Conservation (phyloP, 2,329 filamentous ascomycete genomes). For the Pezicula neosporulosa region DNA sequence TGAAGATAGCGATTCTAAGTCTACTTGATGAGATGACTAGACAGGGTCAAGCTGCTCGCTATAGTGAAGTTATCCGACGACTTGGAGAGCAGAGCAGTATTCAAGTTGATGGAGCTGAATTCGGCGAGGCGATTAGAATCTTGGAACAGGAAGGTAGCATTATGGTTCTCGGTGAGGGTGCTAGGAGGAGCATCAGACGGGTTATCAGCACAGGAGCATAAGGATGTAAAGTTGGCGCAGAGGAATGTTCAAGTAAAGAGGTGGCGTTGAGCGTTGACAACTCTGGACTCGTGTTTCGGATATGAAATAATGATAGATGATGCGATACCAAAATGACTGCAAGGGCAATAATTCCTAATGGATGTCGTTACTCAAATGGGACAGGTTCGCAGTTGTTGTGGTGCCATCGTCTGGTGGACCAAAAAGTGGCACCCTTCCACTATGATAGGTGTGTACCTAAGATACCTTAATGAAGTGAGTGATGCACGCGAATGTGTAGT, state of each 20-base stretch:
- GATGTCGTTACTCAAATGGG: too few species aligned
- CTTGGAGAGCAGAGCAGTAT: conserved; percentile 69
- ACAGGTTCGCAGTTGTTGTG: too few species aligned
- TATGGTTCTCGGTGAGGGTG: conserved; percentile 79
- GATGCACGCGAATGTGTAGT: too few species aligned
- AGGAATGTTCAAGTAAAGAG: not conserved
- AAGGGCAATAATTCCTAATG: too few species aligned
- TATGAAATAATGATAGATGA: too few species aligned
- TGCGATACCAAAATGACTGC: too few species aligned
- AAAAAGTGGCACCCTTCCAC: too few species aligned
- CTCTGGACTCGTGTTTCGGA: not conserved
- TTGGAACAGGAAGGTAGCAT: conserved; percentile 84
- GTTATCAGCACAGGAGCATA: conserved; percentile 47
- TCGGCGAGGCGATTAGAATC: conserved; percentile 74
- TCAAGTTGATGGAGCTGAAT: conserved; percentile 73
- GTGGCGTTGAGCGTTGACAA: not conserved
- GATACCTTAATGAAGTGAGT: too few species aligned
- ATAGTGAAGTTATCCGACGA: conserved; percentile 71
- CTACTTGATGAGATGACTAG: conserved; percentile 79
- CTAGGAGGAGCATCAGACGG: conserved; percentile 76
- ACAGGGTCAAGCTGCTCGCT: conserved; percentile 64
- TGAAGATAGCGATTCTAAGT: conserved; percentile 74
- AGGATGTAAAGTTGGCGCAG: too few species aligned
- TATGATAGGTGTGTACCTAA: too few species aligned
- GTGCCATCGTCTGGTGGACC: too few species aligned